phyloP scores from a whole-genome alignment of 768 basidiomycete genomes.

The Lactarius trivialis region DNA sequence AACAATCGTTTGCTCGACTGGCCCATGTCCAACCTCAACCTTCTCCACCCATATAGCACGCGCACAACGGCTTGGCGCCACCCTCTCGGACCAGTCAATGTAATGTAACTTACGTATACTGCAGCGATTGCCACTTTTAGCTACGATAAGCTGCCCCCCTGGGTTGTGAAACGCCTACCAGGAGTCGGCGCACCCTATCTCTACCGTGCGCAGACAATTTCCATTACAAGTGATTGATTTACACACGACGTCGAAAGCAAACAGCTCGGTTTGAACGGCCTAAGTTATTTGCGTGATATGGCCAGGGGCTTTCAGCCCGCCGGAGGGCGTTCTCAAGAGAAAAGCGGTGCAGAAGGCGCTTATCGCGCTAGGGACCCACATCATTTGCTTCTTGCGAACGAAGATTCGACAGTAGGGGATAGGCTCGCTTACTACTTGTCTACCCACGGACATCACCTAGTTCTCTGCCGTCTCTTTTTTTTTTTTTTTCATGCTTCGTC shows the following conservation, averaged over 20 bases:
- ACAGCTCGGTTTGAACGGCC: not conserved
- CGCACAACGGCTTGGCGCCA: not conserved
- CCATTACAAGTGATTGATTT: not conserved
- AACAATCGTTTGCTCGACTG: no score
- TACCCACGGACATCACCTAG: not conserved
- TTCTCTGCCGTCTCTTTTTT: not conserved
- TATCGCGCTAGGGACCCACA: not conserved
- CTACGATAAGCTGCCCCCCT: no score
- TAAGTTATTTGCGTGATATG: not conserved
- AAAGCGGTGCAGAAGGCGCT: constrained; percentile 19
- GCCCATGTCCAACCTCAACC: no score
- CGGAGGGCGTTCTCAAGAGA: not conserved
- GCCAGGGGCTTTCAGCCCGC: constrained; percentile 1
- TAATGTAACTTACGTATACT: not conserved
- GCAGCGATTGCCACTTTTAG: no score
- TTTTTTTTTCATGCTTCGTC: not conserved
- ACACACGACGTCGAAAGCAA: not conserved
- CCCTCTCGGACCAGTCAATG: not conserved
- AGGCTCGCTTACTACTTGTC: not conserved
- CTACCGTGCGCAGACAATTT: not conserved
- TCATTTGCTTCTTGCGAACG: not conserved
- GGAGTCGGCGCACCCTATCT: no score
- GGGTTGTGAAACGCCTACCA: no score
- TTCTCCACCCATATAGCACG: no score
- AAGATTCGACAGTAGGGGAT: not conserved